Base-by-base conservation (phyloP, 805 yeast genomes). In the Wickerhamiella musiphila region DNA sequence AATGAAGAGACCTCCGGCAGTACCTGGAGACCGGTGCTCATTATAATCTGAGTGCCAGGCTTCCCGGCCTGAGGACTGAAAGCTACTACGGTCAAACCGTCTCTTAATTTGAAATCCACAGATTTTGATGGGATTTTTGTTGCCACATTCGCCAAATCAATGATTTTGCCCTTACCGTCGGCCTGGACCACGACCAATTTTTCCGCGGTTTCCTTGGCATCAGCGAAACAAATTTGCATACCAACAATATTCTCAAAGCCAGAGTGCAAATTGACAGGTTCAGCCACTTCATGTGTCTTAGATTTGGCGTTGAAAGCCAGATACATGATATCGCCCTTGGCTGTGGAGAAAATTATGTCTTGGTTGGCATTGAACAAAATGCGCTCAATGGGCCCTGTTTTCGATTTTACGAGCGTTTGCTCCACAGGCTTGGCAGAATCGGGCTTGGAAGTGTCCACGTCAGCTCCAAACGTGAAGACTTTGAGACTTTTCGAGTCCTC, bases 11-110 rank as follows among this genome's bases (percentile, higher is more conserved):
- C 66, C 50, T 66, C 67, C 4, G 78, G 55, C 49, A 79, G 84
- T 37, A 71, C 71, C 44, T 83, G 92, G 47, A 79, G 70, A 18
- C 96, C 98, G 22, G 95, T 95, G 45, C 60, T 68, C 1, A 90
- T 93, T 52, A 78, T 70, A 2, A 72, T 51, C 15, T 68, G 66
- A 6, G 51, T 49, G 14, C 58, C 61, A n/a, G n/a, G n/a, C n/a
- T n/a, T n/a, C n/a, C n/a, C n/a, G n/a, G n/a, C n/a, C 11, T 51
- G 45, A 3, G 72, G 73, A 44, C 70, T 70, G 20, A 27, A 23
- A 6, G 18, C 34, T 3, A 35, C 41, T 5, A 12, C 23, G n/a
- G 18, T 33, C n/a, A 34, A 36, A 10, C 28, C 40, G 9, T 20
- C 23, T 19, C 32, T 36, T 28, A 28, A 35, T 32, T 6, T 9